Base-by-base conservation (phyloP, 306 rosid species). In the Begonia loranthoides region DNA sequence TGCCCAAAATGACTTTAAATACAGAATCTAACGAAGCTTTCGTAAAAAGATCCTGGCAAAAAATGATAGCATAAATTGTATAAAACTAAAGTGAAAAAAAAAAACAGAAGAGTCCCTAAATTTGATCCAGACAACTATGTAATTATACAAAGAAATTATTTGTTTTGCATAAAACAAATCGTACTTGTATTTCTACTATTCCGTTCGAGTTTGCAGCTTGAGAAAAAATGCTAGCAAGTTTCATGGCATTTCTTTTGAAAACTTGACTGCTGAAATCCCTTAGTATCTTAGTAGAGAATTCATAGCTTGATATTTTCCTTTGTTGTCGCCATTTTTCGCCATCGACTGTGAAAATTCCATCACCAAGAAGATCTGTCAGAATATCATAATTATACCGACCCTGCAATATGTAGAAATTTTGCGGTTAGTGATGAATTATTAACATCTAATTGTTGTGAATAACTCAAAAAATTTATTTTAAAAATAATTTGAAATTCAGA, bases 301-400 rank as follows among this genome's bases (percentile, higher is more conserved):
- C 66, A 33, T 50, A 45, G 62, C 70, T 70, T 11, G 67, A 61
- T 41, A 64, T 38, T 41, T 70, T 64, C 49, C 75, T 70, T 49
- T 70, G 67, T 9, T 54, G 59, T 22, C 39, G 54, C 70, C 75
- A 70, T 16, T 51, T 70, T 43, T 64, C 64, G 1, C 75, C 67
- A 36, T 70, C 70, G 8, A 70, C 70, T 0, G 75, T 41, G 57
- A 64, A 64, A 44, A 64, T 49, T 13, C 69, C 62, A 28, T 49
- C 62, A 1, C 62, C 62, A n/a, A 57, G 33, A 45, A 28, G 44
- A 64, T 56, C 69, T 11, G 56, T 39, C 45, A 64, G n/a, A 49
- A 58, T 36, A 46, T 19, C 36, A 67, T 70, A 5, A 49, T 63
- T 55, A 51, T 52, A 61, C 51, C 14, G 19, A 1, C 66, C 70